Evolutionary conservation across 2,329 filamentous ascomycete genomes (phyloP).

Genomic region (Leptoxyphium fumago): DNA sequence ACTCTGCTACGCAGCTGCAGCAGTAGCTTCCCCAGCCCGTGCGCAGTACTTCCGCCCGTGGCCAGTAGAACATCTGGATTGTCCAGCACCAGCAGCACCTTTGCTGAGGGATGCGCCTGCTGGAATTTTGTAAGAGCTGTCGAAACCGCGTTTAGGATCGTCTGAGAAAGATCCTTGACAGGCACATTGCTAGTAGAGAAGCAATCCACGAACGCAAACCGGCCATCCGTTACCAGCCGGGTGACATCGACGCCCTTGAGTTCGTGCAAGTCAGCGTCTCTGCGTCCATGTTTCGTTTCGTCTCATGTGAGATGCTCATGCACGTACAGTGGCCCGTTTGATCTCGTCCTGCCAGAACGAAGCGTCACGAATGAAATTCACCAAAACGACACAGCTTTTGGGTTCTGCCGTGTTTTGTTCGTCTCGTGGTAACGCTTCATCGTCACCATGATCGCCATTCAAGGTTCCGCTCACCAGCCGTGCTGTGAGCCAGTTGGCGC

Average conservation of each 20-base stretch:
- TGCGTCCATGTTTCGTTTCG: background rate
- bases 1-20: conserved; percentile 28
- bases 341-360: conserved; percentile 63
- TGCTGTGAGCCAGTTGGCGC: conserved; percentile 40
- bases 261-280: conserved; percentile 2
- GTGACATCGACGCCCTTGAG: conserved; percentile 54
- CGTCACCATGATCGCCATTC: conserved; percentile 11
- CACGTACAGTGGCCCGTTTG: conserved; percentile 11
- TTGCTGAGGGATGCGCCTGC: conserved; percentile 5
- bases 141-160: conserved; percentile 1
- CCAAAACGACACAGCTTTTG: conserved; percentile 44
- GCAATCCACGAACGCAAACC: conserved; percentile 64
- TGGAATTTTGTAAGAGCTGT: conserved; percentile 2
- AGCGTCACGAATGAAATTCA: conserved; percentile 69
- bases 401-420: conserved; percentile 10
- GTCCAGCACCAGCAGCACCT: conserved; percentile 31
- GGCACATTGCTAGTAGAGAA: conserved; percentile 22
- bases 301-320: background rate
- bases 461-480: conserved; percentile 37
- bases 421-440: conserved; percentile 21
- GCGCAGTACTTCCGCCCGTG: conserved; percentile 7
- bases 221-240: conserved; percentile 39
- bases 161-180: background rate
- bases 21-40: conserved; percentile 16
- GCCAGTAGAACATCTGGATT: conserved; percentile 27